Percentiles rank a stretch among this genome's conserved stretches.
Conservation (phyloP, 1,284 basidiomycete genomes). For the Cryptococcus depauperatus region DNA sequence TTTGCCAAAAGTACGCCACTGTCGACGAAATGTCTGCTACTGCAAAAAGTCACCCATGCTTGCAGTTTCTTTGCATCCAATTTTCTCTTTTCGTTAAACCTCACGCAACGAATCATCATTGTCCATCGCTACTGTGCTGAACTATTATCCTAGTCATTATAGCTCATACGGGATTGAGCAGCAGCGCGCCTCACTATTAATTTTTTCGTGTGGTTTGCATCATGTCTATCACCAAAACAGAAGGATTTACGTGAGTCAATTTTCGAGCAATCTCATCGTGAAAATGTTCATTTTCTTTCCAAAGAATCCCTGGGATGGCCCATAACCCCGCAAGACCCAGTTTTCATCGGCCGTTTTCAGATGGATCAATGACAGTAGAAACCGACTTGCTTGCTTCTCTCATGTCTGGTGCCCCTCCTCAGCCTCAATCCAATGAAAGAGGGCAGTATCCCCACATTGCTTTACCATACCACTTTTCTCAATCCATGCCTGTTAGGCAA, state of each 20-base stretch:
- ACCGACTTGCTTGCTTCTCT: conserved; percentile 32
- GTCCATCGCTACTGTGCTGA: too few species aligned
- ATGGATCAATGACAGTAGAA: conserved; percentile 38
- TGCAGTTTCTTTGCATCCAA: too few species aligned
- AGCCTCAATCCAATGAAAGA: not conserved
- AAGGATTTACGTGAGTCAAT: conserved; percentile 28
- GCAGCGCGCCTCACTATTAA: too few species aligned
- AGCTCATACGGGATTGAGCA: too few species aligned
- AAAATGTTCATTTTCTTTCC: not conserved
- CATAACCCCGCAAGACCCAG: conserved; percentile 18
- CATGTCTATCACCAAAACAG: conserved; percentile 24
- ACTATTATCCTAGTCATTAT: too few species aligned
- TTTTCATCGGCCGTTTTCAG: conserved; percentile 35
- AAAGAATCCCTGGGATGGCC: conserved; percentile 17
- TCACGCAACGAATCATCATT: too few species aligned
- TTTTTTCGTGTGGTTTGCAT: too few species aligned
- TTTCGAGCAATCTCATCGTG: not conserved
- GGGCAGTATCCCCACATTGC: conserved; percentile 1
- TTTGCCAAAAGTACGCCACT: too few species aligned
- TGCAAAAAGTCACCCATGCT: too few species aligned
- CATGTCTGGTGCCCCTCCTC: conserved; percentile 15
- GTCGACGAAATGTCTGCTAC: too few species aligned
- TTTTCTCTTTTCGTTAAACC: too few species aligned
- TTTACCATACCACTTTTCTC: conserved; percentile 15
- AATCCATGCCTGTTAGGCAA: conserved; percentile 11